These are phyloP conservation scores for Ocimum tenuiflorum DNA, from an alignment of 257 asterid genomes.

Conservation along the genomic window DNA sequence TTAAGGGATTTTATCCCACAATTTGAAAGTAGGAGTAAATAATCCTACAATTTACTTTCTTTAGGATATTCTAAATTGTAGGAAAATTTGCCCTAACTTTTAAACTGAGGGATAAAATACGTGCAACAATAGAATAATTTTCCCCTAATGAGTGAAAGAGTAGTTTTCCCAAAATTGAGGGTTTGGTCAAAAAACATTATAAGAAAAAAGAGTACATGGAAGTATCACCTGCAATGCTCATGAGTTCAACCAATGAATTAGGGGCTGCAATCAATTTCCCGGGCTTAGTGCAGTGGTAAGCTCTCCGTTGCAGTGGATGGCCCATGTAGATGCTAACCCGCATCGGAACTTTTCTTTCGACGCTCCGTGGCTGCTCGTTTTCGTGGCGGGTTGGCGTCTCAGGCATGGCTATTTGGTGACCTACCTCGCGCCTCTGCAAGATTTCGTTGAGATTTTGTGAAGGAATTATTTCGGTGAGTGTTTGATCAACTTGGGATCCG, in stretches of 20 bases:
- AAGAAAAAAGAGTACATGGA: too few species aligned
- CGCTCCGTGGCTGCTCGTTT: conserved; percentile 15
- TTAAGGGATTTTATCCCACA: too few species aligned
- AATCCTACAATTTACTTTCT: too few species aligned
- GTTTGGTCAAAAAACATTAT: too few species aligned
- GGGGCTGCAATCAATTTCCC: conserved; percentile 66
- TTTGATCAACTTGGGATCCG: conserved; percentile 60
- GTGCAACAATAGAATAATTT: too few species aligned
- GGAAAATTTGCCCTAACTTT: too few species aligned
- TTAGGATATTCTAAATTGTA: too few species aligned
- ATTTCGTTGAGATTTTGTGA: conserved; percentile 35
- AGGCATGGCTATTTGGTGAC: conserved; percentile 47
- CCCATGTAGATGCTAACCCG: conserved; percentile 77
- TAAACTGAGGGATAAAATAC: too few species aligned
- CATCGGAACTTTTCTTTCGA: conserved; percentile 3
- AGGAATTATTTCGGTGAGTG: conserved; percentile 26
- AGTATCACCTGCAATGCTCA: conserved; percentile 55
- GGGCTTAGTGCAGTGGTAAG: conserved; percentile 40
- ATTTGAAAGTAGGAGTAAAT: too few species aligned
- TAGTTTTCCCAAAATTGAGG: too few species aligned
- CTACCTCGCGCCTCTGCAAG: conserved; percentile 55
- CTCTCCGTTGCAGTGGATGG: conserved; percentile 45
- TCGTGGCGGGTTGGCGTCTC: conserved; percentile 17
- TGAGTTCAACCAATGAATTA: conserved; percentile 48
- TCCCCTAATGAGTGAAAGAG: too few species aligned